These are phyloP conservation scores for Viridothelium virens DNA, from an alignment of 495 filamentous ascomycete genomes.

Conservation along the genomic window DNA sequence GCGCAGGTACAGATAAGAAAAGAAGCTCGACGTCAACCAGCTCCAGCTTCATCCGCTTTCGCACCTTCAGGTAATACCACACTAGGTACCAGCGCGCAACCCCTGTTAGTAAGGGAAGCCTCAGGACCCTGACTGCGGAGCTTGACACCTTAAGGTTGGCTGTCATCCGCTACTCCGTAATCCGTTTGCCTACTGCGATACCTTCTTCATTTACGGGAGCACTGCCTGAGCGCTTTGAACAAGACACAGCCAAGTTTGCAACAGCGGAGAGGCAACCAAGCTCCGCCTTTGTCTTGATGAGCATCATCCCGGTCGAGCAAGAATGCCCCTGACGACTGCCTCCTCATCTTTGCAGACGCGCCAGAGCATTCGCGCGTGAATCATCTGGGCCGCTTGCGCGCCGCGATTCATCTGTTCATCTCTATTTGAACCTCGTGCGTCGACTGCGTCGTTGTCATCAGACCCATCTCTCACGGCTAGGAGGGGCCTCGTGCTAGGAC, in stretches of 20 bases:
- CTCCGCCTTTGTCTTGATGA: constrained; percentile 7
- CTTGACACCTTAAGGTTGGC: not conserved
- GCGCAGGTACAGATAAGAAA: not conserved
- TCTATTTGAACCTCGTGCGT: not conserved
- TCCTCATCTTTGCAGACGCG: not conserved
- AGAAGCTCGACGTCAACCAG: not conserved
- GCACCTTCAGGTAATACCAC: not conserved
- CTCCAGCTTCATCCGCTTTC: not conserved
- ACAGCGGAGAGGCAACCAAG: not conserved
- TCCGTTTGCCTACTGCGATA: not conserved
- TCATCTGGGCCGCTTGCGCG: not conserved
- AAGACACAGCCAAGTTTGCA: constrained; percentile 2
- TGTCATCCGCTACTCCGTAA: constrained; percentile 8
- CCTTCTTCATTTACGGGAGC: not conserved
- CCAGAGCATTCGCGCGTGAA: not conserved
- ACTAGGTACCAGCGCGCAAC: no score
- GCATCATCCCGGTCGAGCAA: not conserved
- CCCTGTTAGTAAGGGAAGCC: no score
- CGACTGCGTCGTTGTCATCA: not conserved
- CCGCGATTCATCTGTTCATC: not conserved
- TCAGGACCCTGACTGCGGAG: not conserved
- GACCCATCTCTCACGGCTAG: not conserved
- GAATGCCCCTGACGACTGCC: not conserved
- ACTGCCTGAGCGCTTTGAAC: not conserved
- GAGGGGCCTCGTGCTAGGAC: constrained; percentile 3